Percentiles rank a stretch among this genome's conserved stretches.
Conservation (phyloP, 306 rosid species). For the Rubus parviflorus region DNA sequence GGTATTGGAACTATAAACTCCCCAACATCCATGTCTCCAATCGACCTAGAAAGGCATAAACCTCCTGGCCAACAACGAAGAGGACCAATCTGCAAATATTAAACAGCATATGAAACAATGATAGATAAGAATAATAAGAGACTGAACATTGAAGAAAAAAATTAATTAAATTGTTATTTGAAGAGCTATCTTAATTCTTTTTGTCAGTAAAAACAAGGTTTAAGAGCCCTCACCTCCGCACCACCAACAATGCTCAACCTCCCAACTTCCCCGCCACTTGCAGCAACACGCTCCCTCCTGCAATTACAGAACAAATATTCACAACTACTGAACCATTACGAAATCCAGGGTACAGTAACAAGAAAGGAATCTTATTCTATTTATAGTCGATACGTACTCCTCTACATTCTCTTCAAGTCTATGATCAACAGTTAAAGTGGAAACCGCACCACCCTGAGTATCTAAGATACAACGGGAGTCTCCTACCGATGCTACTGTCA, state of each 20-base stretch:
- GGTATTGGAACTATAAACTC: slow-evolving; percentile 95
- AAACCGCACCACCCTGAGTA: slow-evolving; percentile 81
- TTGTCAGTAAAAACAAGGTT: not conserved
- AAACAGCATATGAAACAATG: slow-evolving; percentile 27
- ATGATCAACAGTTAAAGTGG: slow-evolving; percentile 89
- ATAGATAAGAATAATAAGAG: not conserved
- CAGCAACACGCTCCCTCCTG: slow-evolving; percentile 93
- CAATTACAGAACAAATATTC: slow-evolving; percentile 20
- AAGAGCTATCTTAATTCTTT: not conserved
- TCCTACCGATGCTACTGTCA: slow-evolving; percentile 97
- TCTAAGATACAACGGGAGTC: slow-evolving; percentile 95
- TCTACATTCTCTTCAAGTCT: slow-evolving; percentile 91
- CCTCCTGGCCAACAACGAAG: slow-evolving; percentile 99
- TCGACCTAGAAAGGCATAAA: slow-evolving; percentile 93
- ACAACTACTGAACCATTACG: not conserved
- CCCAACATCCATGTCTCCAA: slow-evolving; percentile 98
- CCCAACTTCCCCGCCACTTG: slow-evolving; percentile 98
- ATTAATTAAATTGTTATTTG: not conserved
- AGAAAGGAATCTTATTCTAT: not conserved
- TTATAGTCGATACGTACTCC: slow-evolving; percentile 52
- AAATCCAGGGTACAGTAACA: slow-evolving; percentile 17
- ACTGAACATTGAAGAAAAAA: not conserved
- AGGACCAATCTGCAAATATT: slow-evolving; percentile 80
- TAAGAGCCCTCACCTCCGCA: slow-evolving; percentile 61
- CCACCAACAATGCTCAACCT: slow-evolving; percentile 93